Percentiles rank a stretch among this genome's conserved stretches.
Evolutionary conservation across 2,329 filamentous ascomycete genomes (phyloP).

Genomic region (Talaromyces sp.): DNA sequence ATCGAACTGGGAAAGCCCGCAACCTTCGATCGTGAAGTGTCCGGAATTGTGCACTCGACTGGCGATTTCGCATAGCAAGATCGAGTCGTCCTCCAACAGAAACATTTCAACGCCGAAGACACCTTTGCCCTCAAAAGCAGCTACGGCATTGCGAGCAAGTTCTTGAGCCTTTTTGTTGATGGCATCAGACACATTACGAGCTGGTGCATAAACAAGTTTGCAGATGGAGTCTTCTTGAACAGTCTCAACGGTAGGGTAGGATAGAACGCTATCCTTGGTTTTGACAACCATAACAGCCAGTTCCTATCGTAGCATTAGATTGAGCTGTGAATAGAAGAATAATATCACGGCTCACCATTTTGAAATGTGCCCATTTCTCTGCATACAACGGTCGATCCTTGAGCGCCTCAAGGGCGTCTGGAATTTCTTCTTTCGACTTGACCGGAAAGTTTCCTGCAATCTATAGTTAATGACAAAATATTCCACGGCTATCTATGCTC

Average conservation of each 20-base stretch:
- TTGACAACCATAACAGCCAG: slow-evolving; percentile 93
- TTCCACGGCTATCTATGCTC: neutral
- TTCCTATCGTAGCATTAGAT: slow-evolving; percentile 47
- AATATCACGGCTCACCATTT: slow-evolving; percentile 43
- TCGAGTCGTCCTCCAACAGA: slow-evolving; percentile 63
- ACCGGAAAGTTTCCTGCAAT: slow-evolving; percentile 62
- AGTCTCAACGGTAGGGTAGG: slow-evolving; percentile 89
- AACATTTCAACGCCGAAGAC: slow-evolving; percentile 98
- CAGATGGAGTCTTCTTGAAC: slow-evolving; percentile 94
- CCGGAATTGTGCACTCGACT: slow-evolving; percentile 85
- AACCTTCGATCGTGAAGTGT: slow-evolving; percentile 91
- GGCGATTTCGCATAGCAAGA: slow-evolving; percentile 83
- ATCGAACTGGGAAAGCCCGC: slow-evolving; percentile 85
- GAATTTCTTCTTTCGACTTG: slow-evolving; percentile 54
- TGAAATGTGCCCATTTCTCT: slow-evolving; percentile 83
- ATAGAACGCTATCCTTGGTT: slow-evolving; percentile 66
- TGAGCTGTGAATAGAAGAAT: neutral
- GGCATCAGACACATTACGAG: slow-evolving; percentile 60
- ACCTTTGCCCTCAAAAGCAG: slow-evolving; percentile 77
- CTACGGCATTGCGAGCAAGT: slow-evolving; percentile 72
- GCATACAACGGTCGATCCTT: slow-evolving; percentile 70
- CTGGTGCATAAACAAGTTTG: slow-evolving; percentile 83
- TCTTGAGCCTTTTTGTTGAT: slow-evolving; percentile 64
- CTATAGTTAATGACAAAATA: slow-evolving; percentile 8
- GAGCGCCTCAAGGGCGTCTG: slow-evolving; percentile 64